These are phyloP conservation scores for Suillus discolor DNA, from an alignment of 768 basidiomycete species.

Conservation along the genomic window DNA sequence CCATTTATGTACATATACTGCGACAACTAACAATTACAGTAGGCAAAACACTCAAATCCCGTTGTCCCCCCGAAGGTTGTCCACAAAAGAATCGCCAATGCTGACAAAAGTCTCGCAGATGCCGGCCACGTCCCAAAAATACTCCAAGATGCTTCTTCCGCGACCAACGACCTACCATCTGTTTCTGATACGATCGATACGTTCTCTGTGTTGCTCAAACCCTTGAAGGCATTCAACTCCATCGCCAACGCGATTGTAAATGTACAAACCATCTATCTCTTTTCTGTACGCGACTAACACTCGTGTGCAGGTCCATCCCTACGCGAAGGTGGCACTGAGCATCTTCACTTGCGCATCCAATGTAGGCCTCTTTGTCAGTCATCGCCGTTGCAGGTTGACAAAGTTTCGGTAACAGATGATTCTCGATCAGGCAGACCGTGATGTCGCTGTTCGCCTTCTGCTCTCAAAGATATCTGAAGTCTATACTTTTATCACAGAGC, in stretches of 20 bases:
- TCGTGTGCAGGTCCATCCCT: not conserved
- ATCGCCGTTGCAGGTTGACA: too few species aligned
- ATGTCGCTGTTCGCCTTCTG: not conserved
- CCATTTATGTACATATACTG: too few species aligned
- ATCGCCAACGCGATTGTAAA: not conserved
- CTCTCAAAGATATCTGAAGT: not conserved
- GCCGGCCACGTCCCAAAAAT: accelerated
- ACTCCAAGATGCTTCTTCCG: not conserved
- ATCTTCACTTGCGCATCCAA: not conserved
- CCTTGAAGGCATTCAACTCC: not conserved
- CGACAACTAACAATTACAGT: too few species aligned
- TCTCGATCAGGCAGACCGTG: not conserved
- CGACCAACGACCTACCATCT: not conserved
- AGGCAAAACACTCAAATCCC: too few species aligned
- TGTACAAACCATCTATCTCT: not conserved
- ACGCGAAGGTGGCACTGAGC: not conserved
- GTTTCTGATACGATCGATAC: not conserved
- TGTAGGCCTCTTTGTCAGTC: not conserved
- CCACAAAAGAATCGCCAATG: not conserved
- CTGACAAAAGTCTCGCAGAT: not conserved
- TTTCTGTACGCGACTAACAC: not conserved
- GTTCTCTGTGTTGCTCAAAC: not conserved
- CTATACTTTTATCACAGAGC: conserved; percentile 3
- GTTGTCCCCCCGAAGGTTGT: not conserved
- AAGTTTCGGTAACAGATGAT: not conserved